Evolutionary conservation across 2,329 filamentous ascomycete genomes (phyloP).

Genomic region (Colletotrichum tamarilloi): DNA sequence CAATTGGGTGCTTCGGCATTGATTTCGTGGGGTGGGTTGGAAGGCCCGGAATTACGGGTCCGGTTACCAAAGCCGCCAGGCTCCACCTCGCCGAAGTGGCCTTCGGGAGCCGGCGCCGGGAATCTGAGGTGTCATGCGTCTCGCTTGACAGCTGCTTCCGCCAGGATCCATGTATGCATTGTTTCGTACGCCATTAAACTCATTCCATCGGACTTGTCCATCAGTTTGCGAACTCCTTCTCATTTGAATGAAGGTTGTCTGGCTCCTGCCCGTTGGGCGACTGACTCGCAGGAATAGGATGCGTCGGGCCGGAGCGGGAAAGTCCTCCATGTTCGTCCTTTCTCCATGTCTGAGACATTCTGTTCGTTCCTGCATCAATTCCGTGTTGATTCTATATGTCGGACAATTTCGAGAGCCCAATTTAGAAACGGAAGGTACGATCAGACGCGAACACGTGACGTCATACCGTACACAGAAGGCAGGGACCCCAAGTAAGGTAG

Average conservation of each 20-base stretch:
- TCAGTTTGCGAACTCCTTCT: background rate
- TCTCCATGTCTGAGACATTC: background rate
- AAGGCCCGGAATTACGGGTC: background rate
- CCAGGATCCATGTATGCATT: no score
- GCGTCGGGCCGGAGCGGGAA: background rate
- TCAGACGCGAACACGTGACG: constrained; percentile 23
- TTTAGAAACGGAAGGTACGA: background rate
- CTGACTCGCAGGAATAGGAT: background rate
- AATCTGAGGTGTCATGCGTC: background rate
- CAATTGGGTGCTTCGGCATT: no score
- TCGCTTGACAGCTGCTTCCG: no score
- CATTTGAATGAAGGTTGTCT: background rate
- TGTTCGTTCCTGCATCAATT: background rate
- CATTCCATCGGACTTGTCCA: background rate
- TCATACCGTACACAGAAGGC: constrained; percentile 13
- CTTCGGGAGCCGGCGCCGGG: background rate
- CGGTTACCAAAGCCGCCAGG: no score
- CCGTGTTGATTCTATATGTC: no score
- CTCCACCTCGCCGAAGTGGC: background rate
- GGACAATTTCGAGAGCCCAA: background rate
- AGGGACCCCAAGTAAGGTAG: background rate
- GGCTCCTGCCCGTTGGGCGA: background rate
- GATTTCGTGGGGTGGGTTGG: no score
- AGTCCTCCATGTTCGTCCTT: background rate
- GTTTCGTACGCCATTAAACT: no score